Evolutionary conservation across 805 yeast genomes (phyloP), one percentile per base, ranked within the genome.

Genomic region (Cyberlindnera euphorbiae): DNA sequence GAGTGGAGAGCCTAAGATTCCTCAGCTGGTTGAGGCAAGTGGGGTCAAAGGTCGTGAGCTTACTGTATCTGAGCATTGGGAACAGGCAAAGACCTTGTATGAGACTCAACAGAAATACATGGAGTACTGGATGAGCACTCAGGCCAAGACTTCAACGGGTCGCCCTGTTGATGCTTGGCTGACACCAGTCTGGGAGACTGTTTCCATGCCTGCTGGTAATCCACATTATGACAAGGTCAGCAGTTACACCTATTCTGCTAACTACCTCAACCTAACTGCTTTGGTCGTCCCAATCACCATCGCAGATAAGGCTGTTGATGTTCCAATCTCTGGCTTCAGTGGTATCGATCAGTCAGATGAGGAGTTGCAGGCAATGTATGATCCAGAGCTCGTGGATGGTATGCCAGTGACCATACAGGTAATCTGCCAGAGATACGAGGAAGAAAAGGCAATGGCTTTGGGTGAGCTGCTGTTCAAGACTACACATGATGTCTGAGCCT

Each of bases 211-310:
- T 8, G 49, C 46, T 2, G 71, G 85, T 19, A 69, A 69, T 35
- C 73, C 80, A 16, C 74, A 71, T 32, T 66, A 71, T 33, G 70
- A 80, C 7, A 73, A 71, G 55, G 79, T 79, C 58, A 83, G 90
- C 86, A 80, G 88, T 5, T 84, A 83, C 64, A 81, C 90, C 6
- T 62, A 85, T 4, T 67, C 80, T 44, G 81, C 75, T 71, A 83
- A 83, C 60, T 52, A 82, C 38, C 58, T 82, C 41, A 93, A 84
- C 56, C 68, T 75, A 50, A 87, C 93, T 30, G 73, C 78, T 17
- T 71, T 78, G 42, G 67, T 69, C 1, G 63, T 75, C 57, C 86
- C 82, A 47, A 71, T 84, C 6, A 79, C 47, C 5, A 41, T 29
- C 13, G 52, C 38, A 8, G 77, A 77, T 50, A 47, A 62, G 14